phyloP scores from a whole-genome alignment of 1,284 basidiomycete species.

The Moniliophthora roreri region DNA sequence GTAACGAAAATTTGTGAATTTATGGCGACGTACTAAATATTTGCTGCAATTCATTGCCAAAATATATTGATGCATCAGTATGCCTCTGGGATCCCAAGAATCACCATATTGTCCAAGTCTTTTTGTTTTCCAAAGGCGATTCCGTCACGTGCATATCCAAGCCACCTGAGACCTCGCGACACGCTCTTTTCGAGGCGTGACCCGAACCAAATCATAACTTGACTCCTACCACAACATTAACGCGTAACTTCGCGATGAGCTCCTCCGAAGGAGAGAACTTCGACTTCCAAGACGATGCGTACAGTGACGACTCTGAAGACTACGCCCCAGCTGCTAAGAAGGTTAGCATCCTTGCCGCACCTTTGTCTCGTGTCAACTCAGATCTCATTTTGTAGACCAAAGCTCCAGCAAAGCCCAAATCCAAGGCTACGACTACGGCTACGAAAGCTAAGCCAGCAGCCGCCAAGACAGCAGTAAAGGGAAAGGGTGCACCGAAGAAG shows the following conservation, averaged over 20 bases:
- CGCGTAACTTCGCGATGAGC: slow-evolving; percentile 39
- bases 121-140: not conserved
- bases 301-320: slow-evolving; percentile 64
- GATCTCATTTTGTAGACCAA: slow-evolving; percentile 25
- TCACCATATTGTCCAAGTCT: no score
- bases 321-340: slow-evolving; percentile 66
- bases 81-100: no score
- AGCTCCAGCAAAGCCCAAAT: slow-evolving; percentile 31
- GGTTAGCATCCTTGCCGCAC: slow-evolving; percentile 28
- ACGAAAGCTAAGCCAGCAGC: slow-evolving; percentile 34
- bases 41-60: no score
- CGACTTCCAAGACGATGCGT: slow-evolving; percentile 50
- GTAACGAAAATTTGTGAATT: no score
- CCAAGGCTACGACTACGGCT: slow-evolving; percentile 23
- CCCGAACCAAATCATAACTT: not conserved
- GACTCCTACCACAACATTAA: slow-evolving; percentile 15
- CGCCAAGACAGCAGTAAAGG: slow-evolving; percentile 29
- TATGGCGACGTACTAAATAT: no score
- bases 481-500: slow-evolving; percentile 59
- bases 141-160: not conserved
- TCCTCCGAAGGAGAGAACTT: slow-evolving; percentile 69
- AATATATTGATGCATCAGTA: no score
- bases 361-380: slow-evolving; percentile 21
- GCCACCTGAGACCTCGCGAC: not conserved
- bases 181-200: not conserved